Evolutionary conservation across 768 basidiomycete genomes (phyloP), one percentile per base, ranked within the genome.

Genomic region (Amanita molliuscula): DNA sequence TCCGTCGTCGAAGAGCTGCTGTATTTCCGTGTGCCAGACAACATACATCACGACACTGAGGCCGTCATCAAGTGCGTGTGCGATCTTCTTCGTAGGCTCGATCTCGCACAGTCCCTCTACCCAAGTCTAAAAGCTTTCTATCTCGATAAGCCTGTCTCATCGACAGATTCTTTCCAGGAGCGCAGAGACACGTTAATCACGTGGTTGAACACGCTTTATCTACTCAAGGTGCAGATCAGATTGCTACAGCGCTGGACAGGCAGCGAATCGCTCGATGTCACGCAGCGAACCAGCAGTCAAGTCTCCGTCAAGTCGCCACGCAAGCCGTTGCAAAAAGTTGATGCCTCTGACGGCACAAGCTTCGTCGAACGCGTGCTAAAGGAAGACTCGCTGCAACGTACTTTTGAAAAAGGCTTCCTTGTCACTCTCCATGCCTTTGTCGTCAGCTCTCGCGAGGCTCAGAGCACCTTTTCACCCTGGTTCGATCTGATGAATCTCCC

Each of bases 351-450:
- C 56, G 81, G 83, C 18, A 82, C 83, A 16, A 89, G 88, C 31
- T 99, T 98, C 63, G 85, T 97, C 29, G 96, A 97, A 63, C 81
- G 92, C 25, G 70, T 97, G 21, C 75, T 96, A 51, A 97, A 98
- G 63, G 95, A 98, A 65, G 95, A 98, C 59, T 85, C 85, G n/a
- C 83, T 98, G 59, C 88, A 94, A 65, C 78, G 85, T 53, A 92
- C 89, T 7, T 97, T 99, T 63, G 91, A 94, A 65, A 91, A 87
- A 57, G 85, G 87, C 11, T 89, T 87, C 56, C 74, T 92, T 58
- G 82, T 81, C 35, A 91, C 88, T n/a, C 79, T 95, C 6, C 86
- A 92, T 63, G 72, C 81, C 11, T 86, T 94, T 58, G 81, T 98
- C 47, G 82, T 84, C 34, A 79, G 83, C 47, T 88, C 91, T 56